Conservation (phyloP, 2,329 filamentous ascomycete genomes). For the Colletotrichum australisinense region DNA sequence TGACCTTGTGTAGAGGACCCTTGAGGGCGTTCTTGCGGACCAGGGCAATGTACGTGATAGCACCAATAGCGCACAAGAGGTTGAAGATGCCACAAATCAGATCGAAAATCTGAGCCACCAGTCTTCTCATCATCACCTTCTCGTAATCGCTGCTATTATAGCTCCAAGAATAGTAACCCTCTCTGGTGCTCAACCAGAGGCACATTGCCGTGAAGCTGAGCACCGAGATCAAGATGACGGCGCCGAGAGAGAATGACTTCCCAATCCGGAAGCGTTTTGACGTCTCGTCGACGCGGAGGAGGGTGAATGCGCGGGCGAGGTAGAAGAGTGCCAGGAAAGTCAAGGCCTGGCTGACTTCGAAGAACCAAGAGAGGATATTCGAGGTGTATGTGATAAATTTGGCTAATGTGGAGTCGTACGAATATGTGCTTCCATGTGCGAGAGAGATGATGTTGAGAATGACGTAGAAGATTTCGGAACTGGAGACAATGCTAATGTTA, state of each 20-base stretch:
- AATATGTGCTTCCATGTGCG: not conserved
- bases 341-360: conserved; percentile 1
- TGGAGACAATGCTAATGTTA: not conserved
- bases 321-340: conserved; percentile 33
- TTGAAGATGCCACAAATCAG: not conserved
- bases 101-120: not conserved
- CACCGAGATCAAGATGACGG: conserved; percentile 16
- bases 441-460: not conserved
- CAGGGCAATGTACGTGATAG: conserved; percentile 16
- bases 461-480: not conserved
- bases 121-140: not conserved
- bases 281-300: not conserved
- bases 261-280: not conserved
- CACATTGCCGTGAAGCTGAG: not conserved
- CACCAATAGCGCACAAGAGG: not conserved
- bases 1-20: conserved; percentile 16
- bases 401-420: not conserved
- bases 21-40: conserved; percentile 17
- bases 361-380: not conserved
- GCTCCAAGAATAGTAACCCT: not conserved
- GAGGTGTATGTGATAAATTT: not conserved
- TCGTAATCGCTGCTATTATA: not conserved
- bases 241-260: not conserved
- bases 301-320: conserved; percentile 24
- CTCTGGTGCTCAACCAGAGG: conserved; percentile 8